Percentiles rank a stretch among this genome's conserved stretches.
phyloP scores from a whole-genome alignment of 768 basidiomycete species.

The Galerina marginata region DNA sequence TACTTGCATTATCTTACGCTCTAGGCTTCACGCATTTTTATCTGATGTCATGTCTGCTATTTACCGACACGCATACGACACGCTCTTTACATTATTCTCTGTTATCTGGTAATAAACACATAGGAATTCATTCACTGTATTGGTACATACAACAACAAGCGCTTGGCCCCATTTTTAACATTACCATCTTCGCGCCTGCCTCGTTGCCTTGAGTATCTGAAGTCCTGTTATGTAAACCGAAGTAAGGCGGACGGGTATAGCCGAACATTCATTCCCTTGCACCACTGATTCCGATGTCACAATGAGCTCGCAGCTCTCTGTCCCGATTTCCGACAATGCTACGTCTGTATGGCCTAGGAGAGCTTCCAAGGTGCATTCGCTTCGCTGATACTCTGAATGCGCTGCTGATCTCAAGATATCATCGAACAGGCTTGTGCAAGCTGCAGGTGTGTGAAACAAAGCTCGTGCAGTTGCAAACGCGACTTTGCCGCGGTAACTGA shows the following conservation, averaged over 20 bases:
- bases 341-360: conserved; percentile 55
- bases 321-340: conserved; percentile 59
- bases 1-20: not conserved
- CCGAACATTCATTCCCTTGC: conserved; percentile 36
- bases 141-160: conserved; percentile 6
- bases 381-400: conserved; percentile 2
- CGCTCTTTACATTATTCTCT: conserved; percentile 14
- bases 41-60: not conserved
- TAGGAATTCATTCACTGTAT: conserved; percentile 8
- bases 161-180: conserved; percentile 6
- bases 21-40: not conserved
- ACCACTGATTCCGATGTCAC: conserved; percentile 39
- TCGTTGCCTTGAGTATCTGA: conserved; percentile 20
- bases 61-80: not conserved
- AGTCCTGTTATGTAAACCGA: conserved; percentile 18
- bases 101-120: conserved; percentile 6
- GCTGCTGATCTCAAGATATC: conserved; percentile 15
- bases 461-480: not conserved
- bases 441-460: conserved; percentile 48
- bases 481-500: not conserved
- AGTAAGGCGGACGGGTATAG: conserved; percentile 26
- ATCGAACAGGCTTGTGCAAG: conserved; percentile 57
- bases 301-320: conserved; percentile 44
- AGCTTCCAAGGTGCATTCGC: conserved; percentile 50
- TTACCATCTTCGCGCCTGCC: conserved; percentile 4